phyloP scores from a whole-genome alignment of 768 basidiomycete species.

The Dioszegia hungarica region DNA sequence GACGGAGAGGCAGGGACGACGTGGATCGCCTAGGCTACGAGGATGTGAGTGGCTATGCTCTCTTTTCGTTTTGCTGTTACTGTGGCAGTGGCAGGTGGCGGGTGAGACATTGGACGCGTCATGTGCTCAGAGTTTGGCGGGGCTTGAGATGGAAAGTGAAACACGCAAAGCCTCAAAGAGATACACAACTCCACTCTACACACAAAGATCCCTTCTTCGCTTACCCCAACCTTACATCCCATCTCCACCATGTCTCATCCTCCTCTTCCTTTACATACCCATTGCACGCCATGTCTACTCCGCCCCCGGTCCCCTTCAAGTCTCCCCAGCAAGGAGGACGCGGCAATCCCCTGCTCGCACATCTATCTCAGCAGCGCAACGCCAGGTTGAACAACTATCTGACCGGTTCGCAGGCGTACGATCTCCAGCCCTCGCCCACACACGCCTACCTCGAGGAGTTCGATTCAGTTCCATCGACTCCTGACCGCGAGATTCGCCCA shows the following conservation, averaged over 20 bases:
- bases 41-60: not conserved
- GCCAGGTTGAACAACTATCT: not conserved
- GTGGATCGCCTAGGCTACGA: constrained; percentile 4
- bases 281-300: not conserved
- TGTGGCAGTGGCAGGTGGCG: not conserved
- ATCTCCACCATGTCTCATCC: not conserved
- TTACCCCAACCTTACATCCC: not conserved
- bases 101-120: too few relatives aligned
- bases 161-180: not conserved
- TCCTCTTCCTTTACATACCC: not conserved
- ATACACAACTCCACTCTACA: not conserved
- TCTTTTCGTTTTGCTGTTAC: too few relatives aligned
- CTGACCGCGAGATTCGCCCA: constrained; percentile 17
- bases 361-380: not conserved
- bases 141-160: not conserved
- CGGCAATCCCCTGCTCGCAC: not conserved
- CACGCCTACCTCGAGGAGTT: constrained; percentile 40
- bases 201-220: not conserved
- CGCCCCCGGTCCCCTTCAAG: not conserved
- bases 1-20: not conserved
- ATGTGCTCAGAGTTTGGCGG: too few relatives aligned
- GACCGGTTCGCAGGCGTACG: not conserved
- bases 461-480: constrained; percentile 24
- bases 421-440: constrained; percentile 30
- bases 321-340: not conserved